These are phyloP conservation scores for Lactarius vividus DNA, from an alignment of 768 basidiomycete species.

Conservation along the genomic window DNA sequence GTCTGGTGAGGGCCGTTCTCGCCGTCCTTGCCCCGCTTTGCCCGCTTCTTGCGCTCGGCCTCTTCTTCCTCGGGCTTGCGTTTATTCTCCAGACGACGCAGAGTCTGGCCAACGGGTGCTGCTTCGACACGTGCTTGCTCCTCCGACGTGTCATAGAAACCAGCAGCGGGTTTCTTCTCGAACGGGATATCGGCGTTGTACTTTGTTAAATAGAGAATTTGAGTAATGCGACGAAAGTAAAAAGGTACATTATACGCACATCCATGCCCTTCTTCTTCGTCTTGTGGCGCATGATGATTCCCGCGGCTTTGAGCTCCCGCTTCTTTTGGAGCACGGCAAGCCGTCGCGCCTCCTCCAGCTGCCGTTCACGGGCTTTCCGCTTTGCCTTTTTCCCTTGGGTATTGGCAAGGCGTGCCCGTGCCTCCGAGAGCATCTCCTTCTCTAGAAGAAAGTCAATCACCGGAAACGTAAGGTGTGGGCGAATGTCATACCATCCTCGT, in stretches of 20 bases:
- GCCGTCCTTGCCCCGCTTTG: slow-evolving; percentile 74
- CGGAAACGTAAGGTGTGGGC: background rate
- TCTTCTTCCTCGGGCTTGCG: slow-evolving; percentile 93
- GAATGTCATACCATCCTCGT: slow-evolving; percentile 79
- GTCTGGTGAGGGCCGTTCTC: slow-evolving; percentile 66
- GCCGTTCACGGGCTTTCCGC: slow-evolving; percentile 95
- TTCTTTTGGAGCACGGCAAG: slow-evolving; percentile 97
- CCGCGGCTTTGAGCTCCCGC: slow-evolving; percentile 95
- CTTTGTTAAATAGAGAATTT: slow-evolving; percentile 40
- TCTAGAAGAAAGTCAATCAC: slow-evolving; percentile 45
- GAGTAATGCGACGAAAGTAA: slow-evolving; percentile 1
- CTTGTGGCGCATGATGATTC: slow-evolving; percentile 95
- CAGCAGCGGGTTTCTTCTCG: slow-evolving; percentile 92
- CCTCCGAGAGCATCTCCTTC: slow-evolving; percentile 99
- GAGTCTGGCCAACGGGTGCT: slow-evolving; percentile 89
- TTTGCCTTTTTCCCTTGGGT: slow-evolving; percentile 99
- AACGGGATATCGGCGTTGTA: slow-evolving; percentile 99
- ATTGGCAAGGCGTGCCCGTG: slow-evolving; percentile 95
- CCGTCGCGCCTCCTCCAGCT: slow-evolving; percentile 92
- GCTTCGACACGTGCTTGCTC: slow-evolving; percentile 83
- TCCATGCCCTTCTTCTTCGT: slow-evolving; percentile 98
- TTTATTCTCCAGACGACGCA: slow-evolving; percentile 93
- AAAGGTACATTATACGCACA: slow-evolving; percentile 44
- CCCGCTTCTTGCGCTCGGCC: slow-evolving; percentile 87
- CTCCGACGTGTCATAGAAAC: slow-evolving; percentile 96